Percentiles rank a stretch among this genome's conserved stretches.
phyloP scores from a whole-genome alignment of 352 stramenopile species.

The Pythium sp. region DNA sequence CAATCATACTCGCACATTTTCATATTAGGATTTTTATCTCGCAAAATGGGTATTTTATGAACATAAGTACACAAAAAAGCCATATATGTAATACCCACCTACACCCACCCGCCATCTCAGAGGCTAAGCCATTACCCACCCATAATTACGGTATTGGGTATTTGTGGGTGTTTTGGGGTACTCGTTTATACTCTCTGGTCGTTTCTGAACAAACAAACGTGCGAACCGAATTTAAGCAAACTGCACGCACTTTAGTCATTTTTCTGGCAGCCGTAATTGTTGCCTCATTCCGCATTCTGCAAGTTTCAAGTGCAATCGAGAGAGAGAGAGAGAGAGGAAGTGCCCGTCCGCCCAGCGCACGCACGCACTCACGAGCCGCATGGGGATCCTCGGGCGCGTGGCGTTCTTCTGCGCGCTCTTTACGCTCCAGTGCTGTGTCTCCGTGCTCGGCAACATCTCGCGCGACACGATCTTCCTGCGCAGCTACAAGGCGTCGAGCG shows the following conservation, averaged over 20 bases:
- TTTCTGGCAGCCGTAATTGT: background rate
- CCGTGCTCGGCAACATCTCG: conserved; percentile 73
- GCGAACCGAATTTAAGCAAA: background rate
- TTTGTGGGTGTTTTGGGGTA: no score
- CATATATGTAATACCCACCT: no score
- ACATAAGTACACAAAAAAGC: no score
- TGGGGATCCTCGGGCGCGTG: conserved; percentile 38
- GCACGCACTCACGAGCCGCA: background rate
- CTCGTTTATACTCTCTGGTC: no score
- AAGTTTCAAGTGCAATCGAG: background rate
- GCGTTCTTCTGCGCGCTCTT: conserved; percentile 83
- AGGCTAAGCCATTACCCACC: no score
- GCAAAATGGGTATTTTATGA: no score
- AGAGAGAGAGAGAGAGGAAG: background rate
- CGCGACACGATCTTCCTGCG: conserved; percentile 83
- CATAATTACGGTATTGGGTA: no score
- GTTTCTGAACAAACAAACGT: background rate
- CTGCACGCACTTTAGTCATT: background rate
- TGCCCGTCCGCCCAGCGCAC: background rate
- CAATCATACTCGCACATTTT: no score
- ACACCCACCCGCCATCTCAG: no score
- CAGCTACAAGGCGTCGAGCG: conserved; percentile 60
- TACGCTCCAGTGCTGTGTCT: conserved; percentile 74
- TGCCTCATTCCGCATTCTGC: background rate
- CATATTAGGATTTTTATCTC: no score